Conservation (phyloP, 768 basidiomycete genomes). For the Peribolospora kevripleyi region DNA sequence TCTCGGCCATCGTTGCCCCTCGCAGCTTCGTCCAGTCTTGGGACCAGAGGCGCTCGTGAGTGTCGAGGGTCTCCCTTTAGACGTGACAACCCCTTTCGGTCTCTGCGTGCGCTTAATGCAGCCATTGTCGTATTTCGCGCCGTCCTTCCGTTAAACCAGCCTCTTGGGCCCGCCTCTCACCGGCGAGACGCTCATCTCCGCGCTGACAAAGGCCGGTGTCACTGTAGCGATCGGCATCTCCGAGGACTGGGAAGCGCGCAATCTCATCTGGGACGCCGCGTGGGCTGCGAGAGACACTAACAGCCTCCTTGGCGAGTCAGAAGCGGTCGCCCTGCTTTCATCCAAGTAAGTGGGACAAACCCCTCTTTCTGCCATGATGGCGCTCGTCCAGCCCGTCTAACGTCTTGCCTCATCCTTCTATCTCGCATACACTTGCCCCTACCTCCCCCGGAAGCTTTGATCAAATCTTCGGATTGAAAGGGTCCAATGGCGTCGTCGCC, state of each 20-base stretch:
- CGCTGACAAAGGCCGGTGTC: slow-evolving; percentile 42
- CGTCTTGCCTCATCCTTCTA: no score
- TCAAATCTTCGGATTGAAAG: slow-evolving; percentile 26
- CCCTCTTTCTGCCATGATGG: no score
- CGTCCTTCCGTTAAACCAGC: background rate
- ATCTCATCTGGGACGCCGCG: slow-evolving; percentile 50
- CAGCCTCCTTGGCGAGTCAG: slow-evolving; percentile 22
- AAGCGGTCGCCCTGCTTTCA: slow-evolving; percentile 32
- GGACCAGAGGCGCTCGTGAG: slow-evolving; percentile 3
- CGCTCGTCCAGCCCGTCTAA: no score
- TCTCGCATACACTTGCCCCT: no score
- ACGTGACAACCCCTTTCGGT: no score
- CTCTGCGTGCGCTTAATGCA: no score
- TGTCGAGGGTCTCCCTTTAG: background rate
- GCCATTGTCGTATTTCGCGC: no score
- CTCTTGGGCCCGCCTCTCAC: slow-evolving; percentile 49
- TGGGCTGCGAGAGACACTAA: slow-evolving; percentile 31
- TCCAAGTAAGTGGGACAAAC: slow-evolving; percentile 18
- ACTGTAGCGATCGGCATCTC: slow-evolving; percentile 42
- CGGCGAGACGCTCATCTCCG: slow-evolving; percentile 32
- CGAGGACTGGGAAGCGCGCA: slow-evolving; percentile 47
- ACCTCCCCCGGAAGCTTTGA: slow-evolving; percentile 20
- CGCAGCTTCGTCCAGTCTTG: slow-evolving; percentile 3
- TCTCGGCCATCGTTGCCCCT: slow-evolving; percentile 47
- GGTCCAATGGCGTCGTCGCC: background rate